Conservation (phyloP, 2,329 filamentous ascomycete species). For the Claviceps sorghi region DNA sequence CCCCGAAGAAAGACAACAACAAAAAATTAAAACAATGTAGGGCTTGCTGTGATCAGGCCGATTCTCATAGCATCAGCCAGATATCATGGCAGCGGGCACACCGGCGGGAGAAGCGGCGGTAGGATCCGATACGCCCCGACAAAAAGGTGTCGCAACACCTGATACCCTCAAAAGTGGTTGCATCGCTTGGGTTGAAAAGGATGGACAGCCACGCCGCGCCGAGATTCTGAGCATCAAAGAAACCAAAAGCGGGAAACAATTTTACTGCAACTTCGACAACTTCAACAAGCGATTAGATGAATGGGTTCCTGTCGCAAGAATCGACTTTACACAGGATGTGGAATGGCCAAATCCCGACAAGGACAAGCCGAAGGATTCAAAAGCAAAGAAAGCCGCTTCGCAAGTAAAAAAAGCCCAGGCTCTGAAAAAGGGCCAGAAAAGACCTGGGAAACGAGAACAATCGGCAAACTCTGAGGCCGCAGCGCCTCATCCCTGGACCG, state of each 20-base stretch:
- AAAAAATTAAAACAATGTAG: not conserved
- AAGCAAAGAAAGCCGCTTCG: conserved; percentile 55
- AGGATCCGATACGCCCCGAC: conserved; percentile 40
- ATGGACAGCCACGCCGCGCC: conserved; percentile 76
- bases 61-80: not conserved
- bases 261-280: conserved; percentile 95
- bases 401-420: conserved; percentile 42
- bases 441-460: conserved; percentile 39
- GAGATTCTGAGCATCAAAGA: conserved; percentile 93
- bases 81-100: conserved; percentile 39
- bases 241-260: conserved; percentile 73
- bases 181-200: conserved; percentile 49
- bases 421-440: conserved; percentile 45
- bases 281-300: conserved; percentile 83
- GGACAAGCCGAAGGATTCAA: conserved; percentile 57
- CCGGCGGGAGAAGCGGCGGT: conserved; percentile 37
- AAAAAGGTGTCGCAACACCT: conserved; percentile 72
- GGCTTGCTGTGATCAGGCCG: not conserved
- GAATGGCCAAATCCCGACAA: conserved; percentile 94
- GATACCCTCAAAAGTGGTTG: conserved; percentile 56
- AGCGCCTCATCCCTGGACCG: conserved; percentile 39
- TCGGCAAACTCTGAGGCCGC: conserved; percentile 37
- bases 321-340: conserved; percentile 80
- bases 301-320: conserved; percentile 71
- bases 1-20: not conserved